Evolutionary conservation across 306 rosid genomes (phyloP), one percentile per base, ranked within the genome.

Genomic region (Canavalia ensiformis): DNA sequence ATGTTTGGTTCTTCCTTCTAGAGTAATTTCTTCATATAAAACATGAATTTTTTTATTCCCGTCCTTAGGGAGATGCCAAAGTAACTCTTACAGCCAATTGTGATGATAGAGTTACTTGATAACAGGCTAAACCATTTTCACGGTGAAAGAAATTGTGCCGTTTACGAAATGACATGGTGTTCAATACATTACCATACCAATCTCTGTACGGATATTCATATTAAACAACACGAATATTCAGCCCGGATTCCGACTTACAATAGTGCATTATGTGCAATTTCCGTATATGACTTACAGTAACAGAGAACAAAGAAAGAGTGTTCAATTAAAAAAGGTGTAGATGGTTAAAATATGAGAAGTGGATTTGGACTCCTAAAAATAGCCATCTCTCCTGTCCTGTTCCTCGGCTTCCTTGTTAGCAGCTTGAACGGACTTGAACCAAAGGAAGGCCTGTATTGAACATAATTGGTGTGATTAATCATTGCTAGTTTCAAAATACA

Each of bases 351-450:
- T 12, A 35, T 1, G 63, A 68, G 63, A 57, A 44, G 66, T 28
- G 44, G 35, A 74, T 37, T 63, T 75, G 50, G 46, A 82, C 49
- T 47, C 81, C 81, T 88, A 92, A n/a, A 9, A 59, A 83, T 84
- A 96, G 54, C 99, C 99, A 85, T 96, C 99, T 85, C 82, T 93
- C 88, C 77, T 91, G 84, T 96, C 99, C 74, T 96, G 99, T 47
- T 96, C 99, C 65, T 96, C 99, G 0, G 99, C 99, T 81, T 96
- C 98, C 87, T 89, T 93, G 81, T 96, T 96, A 68, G 99, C 99
- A 52, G 84, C 88, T 85, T 91, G 87, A 79, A 95, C 98, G 0
- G 99, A 91, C 86, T 88, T 93, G 86, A 86, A 90, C 99, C 99
- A 96, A 34, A 96, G 81, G 51, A 88, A 92, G n/a, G 88, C 97